A percentile compares a stretch with the other conserved stretches of the same genome.
These are phyloP conservation scores for Paramecium primaurelia DNA, from an alignment of 73 alveolate species.

Conservation along the genomic window DNA sequence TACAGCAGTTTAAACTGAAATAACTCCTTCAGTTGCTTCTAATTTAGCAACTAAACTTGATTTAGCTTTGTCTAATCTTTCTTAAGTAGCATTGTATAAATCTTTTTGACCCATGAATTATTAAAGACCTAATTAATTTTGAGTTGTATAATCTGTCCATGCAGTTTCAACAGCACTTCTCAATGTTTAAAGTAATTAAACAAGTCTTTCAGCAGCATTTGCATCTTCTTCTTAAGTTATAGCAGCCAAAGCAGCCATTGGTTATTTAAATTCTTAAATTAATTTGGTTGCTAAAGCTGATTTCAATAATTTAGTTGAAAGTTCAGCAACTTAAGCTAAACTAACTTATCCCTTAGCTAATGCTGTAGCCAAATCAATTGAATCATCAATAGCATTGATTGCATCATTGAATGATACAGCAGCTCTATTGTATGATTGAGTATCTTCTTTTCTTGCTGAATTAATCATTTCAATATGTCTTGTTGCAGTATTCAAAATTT, in stretches of 20 bases:
- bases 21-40: not conserved
- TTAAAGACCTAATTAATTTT: not conserved
- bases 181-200: not conserved
- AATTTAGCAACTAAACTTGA: not conserved
- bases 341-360: not conserved
- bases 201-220: constrained; percentile 44
- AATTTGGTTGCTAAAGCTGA: not conserved
- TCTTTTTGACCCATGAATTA: not conserved
- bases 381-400: constrained; percentile 45
- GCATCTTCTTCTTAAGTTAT: constrained; percentile 4
- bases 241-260: constrained; percentile 32
- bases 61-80: not conserved
- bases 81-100: not conserved
- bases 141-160: not conserved
- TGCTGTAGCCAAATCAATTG: constrained; percentile 4
- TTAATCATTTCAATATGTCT: constrained; percentile 9
- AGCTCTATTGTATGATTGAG: constrained; percentile 36
- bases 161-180: constrained; percentile 4
- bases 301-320: not conserved
- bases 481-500: not conserved
- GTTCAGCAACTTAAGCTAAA: constrained; percentile 16
- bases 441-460: constrained; percentile 20
- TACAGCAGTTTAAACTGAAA: constrained; percentile 29
- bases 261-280: not conserved
- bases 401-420: constrained; percentile 49